A percentile compares a stretch with the other conserved stretches of the same genome.
phyloP scores from a whole-genome alignment of 1,284 basidiomycete species.

The Ganoderma multipileum region DNA sequence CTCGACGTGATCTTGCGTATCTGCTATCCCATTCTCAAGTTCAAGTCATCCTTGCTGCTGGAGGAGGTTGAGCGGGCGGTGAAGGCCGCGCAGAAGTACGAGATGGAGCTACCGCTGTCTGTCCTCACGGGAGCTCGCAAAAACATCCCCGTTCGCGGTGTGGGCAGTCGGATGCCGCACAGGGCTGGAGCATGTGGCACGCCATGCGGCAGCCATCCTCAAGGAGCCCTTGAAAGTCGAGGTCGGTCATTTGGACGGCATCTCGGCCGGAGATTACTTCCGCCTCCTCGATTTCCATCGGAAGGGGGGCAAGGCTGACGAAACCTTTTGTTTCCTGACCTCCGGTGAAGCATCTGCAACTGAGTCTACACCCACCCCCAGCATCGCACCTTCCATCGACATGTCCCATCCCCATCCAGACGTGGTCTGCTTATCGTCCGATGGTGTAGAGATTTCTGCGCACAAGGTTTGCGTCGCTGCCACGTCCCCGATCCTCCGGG shows the following conservation, averaged over 20 bases:
- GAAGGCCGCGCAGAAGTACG: slow-evolving; percentile 30
- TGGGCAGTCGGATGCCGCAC: slow-evolving; percentile 25
- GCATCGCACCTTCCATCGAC: neutral
- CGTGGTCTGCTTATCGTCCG: slow-evolving; percentile 2
- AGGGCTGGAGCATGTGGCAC: slow-evolving; percentile 21
- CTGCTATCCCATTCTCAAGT: slow-evolving; percentile 20
- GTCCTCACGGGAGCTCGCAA: slow-evolving; percentile 4
- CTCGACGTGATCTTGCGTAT: slow-evolving; percentile 43
- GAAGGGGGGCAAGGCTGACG: neutral
- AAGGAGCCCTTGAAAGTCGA: neutral
- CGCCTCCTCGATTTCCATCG: slow-evolving; percentile 14
- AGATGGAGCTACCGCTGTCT: slow-evolving; percentile 24
- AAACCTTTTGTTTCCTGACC: neutral
- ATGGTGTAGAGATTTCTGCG: neutral
- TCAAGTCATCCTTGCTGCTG: slow-evolving; percentile 15
- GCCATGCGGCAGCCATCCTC: slow-evolving; percentile 9
- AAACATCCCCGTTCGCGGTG: slow-evolving; percentile 8
- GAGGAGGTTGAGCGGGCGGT: slow-evolving; percentile 17
- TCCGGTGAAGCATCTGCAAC: neutral
- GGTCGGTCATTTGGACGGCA: neutral
- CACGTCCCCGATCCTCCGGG: neutral
- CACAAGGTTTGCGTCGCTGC: neutral
- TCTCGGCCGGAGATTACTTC: slow-evolving; percentile 10
- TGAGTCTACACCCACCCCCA: no score
- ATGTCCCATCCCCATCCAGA: slow-evolving; percentile 2